Conservation (phyloP, 139 green algal species). For the Picochlorum costavermella region DNA sequence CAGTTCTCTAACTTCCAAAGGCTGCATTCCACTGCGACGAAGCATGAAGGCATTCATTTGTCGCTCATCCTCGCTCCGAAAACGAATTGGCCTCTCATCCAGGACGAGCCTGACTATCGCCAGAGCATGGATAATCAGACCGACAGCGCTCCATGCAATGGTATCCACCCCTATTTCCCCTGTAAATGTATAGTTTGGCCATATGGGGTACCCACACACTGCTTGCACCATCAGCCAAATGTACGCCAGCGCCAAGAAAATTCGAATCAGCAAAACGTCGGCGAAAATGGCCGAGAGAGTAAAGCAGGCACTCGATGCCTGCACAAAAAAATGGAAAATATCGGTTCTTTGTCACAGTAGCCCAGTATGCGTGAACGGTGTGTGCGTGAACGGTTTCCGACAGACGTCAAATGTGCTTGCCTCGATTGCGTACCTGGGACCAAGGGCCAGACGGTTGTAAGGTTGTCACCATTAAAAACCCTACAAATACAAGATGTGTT, state of each 20-base stretch:
- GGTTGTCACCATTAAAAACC: no score
- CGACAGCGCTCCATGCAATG: neutral
- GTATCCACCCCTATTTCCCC: neutral
- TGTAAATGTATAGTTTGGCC: neutral
- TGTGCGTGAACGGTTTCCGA: no score
- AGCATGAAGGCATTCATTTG: neutral
- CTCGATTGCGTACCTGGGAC: no score
- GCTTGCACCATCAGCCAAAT: neutral
- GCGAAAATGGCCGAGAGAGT: neutral
- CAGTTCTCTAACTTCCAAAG: slow-evolving; percentile 22
- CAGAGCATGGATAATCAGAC: neutral
- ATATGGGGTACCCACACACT: neutral
- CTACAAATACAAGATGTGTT: no score
- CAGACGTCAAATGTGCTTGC: no score
- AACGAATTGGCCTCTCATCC: neutral
- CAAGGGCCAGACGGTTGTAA: no score
- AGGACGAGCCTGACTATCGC: neutral
- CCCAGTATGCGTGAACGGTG: no score
- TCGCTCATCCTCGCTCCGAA: neutral
- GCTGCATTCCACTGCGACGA: neutral
- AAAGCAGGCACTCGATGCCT: neutral
- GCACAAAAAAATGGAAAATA: no score
- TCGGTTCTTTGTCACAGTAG: no score
- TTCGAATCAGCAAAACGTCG: neutral
- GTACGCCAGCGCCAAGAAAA: neutral